Conservation (phyloP, 2,329 filamentous ascomycete genomes). For the Colletotrichum shisoi region DNA sequence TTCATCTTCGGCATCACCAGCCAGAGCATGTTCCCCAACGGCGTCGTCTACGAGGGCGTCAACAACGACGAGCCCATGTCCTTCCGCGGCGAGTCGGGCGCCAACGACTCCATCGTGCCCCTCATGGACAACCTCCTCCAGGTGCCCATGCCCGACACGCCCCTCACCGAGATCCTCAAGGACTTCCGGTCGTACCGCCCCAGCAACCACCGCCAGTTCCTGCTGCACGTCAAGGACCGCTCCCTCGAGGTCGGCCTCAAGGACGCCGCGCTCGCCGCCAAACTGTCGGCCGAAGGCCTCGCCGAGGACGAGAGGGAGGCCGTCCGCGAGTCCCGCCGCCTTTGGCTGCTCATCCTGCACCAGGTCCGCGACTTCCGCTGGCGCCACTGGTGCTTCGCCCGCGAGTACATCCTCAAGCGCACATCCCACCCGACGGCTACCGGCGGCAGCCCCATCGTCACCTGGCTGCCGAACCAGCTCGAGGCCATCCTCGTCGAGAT, state of each 20-base stretch:
- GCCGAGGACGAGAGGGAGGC: constrained; percentile 48
- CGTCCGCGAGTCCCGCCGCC: constrained; percentile 62
- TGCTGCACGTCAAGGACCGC: constrained; percentile 71
- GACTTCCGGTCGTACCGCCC: constrained; percentile 92
- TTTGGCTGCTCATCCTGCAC: constrained; percentile 73
- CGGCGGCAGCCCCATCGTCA: constrained; percentile 82
- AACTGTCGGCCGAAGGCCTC: constrained; percentile 40
- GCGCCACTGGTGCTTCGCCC: constrained; percentile 85
- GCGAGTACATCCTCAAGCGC: constrained; percentile 83
- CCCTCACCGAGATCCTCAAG: constrained; percentile 83
- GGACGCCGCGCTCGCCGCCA: constrained; percentile 60
- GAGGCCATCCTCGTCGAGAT: constrained; percentile 77
- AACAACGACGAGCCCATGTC: constrained; percentile 73
- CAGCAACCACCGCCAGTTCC: constrained; percentile 85
- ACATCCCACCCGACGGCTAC: constrained; percentile 80
- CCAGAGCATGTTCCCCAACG: constrained; percentile 92
- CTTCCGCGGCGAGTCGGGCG: constrained; percentile 91
- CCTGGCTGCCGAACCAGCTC: constrained; percentile 84
- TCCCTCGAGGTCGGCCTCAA: constrained; percentile 62
- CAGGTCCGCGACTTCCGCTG: constrained; percentile 83
- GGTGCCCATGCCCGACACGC: constrained; percentile 86
- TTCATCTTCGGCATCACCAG: constrained; percentile 97
- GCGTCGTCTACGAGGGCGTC: constrained; percentile 87
- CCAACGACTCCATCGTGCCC: constrained; percentile 94
- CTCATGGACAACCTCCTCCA: constrained; percentile 87